Base-by-base conservation (phyloP, 2,329 filamentous ascomycete genomes). In the Fragosphaeria purpurea region DNA sequence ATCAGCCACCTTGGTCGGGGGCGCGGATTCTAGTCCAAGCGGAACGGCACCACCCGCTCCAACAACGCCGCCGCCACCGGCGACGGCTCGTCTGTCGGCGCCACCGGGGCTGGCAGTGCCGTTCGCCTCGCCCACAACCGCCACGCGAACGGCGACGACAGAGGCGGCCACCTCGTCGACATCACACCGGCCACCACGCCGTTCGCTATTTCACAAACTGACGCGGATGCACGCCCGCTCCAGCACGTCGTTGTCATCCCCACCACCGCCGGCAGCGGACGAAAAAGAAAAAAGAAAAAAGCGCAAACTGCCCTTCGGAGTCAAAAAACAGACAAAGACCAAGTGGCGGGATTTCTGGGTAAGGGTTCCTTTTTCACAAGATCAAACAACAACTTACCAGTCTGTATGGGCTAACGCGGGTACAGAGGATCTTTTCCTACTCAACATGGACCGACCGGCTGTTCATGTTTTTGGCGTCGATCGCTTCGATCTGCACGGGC, bases 401-500 rank as follows among this genome's bases (percentile, higher is more conserved):
- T 7, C 7, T 7, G 11, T 37, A 37, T 7, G 35, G 11, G 35
- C 35, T 37, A 37, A 37, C 11, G 7, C 35, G 35, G 8, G 42
- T 22, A 22, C 42, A 44, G 50, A 62, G 52, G 9, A 69, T 80
- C 43, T 80, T 80, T 54, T 62, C 65, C 6, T 80, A 78, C 65
- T 76, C 75, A 12, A 74, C 68, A 48, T 68, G 65, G 61, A 74
- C 70, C 67, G 77, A 80, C 55, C 68, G 72, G 34, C 44, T 71
- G 31, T 63, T 76, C 33, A 71, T 79, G 54, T 61, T 61, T 4
- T 62, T 66, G 9, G 76, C 76, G 9, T 59, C 67, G 9, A 1
- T 77, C 30, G 71, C 76, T 22, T 75, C 76, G 4, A 66, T 77
- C 13, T 75, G 71, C 39, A 70, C 75, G 3, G 77, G 77, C 47